A percentile compares a stretch with the other conserved stretches of the same genome.
Evolutionary conservation across 176 grass and related monocot species (phyloP).

Genomic region (Juncus inflexus): DNA sequence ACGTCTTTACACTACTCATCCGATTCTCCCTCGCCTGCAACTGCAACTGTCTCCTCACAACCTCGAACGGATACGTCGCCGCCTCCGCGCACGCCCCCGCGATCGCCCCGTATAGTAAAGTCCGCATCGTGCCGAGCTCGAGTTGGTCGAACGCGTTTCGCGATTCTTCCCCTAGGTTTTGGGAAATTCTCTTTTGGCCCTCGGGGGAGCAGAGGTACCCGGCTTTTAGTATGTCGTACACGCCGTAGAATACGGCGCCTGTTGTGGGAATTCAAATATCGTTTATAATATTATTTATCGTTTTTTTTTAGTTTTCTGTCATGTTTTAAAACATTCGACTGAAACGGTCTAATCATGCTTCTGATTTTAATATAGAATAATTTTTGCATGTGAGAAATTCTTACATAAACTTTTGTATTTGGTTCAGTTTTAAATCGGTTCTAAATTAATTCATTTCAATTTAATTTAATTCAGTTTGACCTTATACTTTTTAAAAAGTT

Average conservation of each 20-base stretch:
- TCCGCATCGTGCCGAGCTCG: constrained; percentile 72
- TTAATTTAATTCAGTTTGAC: no score
- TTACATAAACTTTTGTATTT: no score
- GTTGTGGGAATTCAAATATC: constrained; percentile 8
- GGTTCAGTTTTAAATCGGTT: no score
- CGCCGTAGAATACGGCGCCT: constrained; percentile 93
- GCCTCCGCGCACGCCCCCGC: constrained; percentile 91
- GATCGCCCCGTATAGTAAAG: constrained; percentile 87
- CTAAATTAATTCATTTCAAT: no score
- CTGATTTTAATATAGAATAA: no score
- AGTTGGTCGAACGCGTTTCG: constrained; percentile 79
- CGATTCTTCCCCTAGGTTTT: no score
- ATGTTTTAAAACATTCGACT: no score
- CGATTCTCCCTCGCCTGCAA: constrained; percentile 83
- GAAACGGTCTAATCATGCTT: no score
- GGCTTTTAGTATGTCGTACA: constrained; percentile 93
- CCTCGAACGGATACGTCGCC: constrained; percentile 89
- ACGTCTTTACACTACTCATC: constrained; percentile 85
- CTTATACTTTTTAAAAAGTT: no score
- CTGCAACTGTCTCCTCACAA: constrained; percentile 88
- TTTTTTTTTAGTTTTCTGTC: no score
- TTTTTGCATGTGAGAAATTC: no score
- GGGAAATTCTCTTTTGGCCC: constrained; percentile 55
- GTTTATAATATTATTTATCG: no score
- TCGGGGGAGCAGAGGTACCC: constrained; percentile 72